A percentile compares a stretch with the other conserved stretches of the same genome.
Conservation (phyloP, 805 yeast species). For the Ogataea paradorogensis region DNA sequence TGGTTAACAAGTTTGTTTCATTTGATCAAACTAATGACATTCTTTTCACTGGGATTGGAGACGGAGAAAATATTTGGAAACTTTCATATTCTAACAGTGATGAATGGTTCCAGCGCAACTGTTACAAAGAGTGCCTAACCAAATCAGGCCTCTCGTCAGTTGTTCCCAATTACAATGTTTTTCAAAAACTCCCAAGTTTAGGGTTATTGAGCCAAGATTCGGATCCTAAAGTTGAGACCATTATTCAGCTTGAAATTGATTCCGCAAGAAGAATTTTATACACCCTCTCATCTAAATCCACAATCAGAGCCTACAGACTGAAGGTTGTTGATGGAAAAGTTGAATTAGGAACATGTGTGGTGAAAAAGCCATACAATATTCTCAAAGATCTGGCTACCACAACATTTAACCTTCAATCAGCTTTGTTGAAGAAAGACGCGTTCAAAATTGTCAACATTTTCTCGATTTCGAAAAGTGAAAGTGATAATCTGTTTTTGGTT, state of each 20-base stretch:
- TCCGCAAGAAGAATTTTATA: constrained; percentile 74
- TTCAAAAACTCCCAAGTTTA: constrained; percentile 31
- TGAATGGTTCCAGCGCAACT: constrained; percentile 81
- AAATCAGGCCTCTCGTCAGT: constrained; percentile 55
- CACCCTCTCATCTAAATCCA: constrained; percentile 76
- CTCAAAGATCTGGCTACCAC: constrained; percentile 46
- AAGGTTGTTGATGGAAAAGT: constrained; percentile 38
- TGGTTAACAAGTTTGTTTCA: constrained; percentile 59
- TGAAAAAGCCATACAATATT: constrained; percentile 44
- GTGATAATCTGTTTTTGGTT: constrained; percentile 65
- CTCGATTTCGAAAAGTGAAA: constrained; percentile 61
- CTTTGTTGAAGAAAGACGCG: constrained; percentile 52
- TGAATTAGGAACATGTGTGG: constrained; percentile 29
- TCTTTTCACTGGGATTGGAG: constrained; percentile 78
- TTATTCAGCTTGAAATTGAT: constrained; percentile 69
- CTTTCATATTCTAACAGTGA: constrained; percentile 78
- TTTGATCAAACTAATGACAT: constrained; percentile 70
- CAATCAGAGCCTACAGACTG: constrained; percentile 74
- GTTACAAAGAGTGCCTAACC: constrained; percentile 81
- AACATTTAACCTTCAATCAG: constrained; percentile 30
- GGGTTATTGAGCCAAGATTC: constrained; percentile 24
- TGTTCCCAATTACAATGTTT: constrained; percentile 38
- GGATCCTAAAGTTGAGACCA: constrained; percentile 46
- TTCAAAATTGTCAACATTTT: constrained; percentile 62
- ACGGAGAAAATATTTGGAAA: constrained; percentile 83